Conservation (phyloP, 768 basidiomycete genomes). For the Pholiota microspora region DNA sequence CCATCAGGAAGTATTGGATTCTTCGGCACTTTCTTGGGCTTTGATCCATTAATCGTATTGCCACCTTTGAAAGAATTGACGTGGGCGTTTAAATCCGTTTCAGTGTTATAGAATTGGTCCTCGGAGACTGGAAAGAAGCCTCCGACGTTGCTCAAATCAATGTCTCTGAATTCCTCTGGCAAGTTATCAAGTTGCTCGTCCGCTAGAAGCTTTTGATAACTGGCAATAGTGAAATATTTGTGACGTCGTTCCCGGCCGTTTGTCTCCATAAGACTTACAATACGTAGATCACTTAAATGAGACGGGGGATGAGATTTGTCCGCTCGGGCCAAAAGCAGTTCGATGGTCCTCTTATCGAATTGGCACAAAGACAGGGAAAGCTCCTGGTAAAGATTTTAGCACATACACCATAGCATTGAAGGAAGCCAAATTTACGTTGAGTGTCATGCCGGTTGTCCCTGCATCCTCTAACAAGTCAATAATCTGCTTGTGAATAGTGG, state of each 20-base stretch:
- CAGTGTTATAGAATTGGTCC: slow-evolving; percentile 53
- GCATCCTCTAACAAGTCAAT: slow-evolving; percentile 70
- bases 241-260: slow-evolving; percentile 84
- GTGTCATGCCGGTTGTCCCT: slow-evolving; percentile 66
- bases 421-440: slow-evolving; percentile 47
- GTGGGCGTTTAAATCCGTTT: slow-evolving; percentile 38
- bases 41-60: slow-evolving; percentile 17
- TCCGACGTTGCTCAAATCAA: slow-evolving; percentile 51
- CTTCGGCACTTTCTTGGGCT: slow-evolving; percentile 37
- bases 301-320: slow-evolving; percentile 62
- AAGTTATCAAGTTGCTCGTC: slow-evolving; percentile 62
- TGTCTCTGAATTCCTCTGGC: slow-evolving; percentile 35
- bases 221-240: slow-evolving; percentile 74
- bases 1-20: slow-evolving; percentile 52
- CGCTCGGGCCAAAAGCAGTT: slow-evolving; percentile 72
- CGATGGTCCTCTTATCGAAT: slow-evolving; percentile 81
- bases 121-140: slow-evolving; percentile 48
- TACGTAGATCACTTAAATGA: slow-evolving; percentile 70
- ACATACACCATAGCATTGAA: background rate
- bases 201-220: slow-evolving; percentile 62
- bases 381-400: slow-evolving; percentile 41
- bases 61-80: slow-evolving; percentile 49
- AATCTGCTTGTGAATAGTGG: slow-evolving; percentile 78
- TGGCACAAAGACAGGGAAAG: slow-evolving; percentile 57
- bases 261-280: slow-evolving; percentile 76